Conservation (phyloP, 2,329 filamentous ascomycete genomes). For the Aspergillus aculeatinus region DNA sequence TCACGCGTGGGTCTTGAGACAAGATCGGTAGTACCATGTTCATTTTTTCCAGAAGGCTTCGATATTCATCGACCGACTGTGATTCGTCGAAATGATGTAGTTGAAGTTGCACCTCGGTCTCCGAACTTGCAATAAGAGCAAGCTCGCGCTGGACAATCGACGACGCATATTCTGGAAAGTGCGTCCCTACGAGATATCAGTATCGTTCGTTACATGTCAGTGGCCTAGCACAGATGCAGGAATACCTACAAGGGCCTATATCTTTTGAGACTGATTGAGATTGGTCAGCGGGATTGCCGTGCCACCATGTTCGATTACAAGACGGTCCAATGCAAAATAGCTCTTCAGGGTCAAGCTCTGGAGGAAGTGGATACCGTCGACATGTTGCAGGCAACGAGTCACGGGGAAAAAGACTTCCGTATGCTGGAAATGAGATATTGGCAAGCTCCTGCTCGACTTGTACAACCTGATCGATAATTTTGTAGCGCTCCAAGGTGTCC, state of each 20-base stretch:
- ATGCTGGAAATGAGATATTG: conserved; percentile 33
- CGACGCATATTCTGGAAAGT: conserved; percentile 17
- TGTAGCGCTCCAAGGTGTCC: conserved; percentile 20
- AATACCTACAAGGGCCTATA: conserved; percentile 18
- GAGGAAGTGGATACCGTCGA: conserved; percentile 10
- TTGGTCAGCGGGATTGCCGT: not conserved
- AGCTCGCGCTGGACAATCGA: no score
- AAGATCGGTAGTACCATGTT: conserved; percentile 15
- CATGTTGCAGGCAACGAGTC: conserved; percentile 12
- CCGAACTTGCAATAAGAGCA: no score
- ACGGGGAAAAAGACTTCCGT: conserved; percentile 32
- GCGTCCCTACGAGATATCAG: conserved; percentile 17
- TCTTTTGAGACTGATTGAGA: not conserved
- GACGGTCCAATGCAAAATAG: conserved; percentile 21
- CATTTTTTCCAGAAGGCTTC: conserved; percentile 17
- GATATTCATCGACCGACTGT: conserved; percentile 11
- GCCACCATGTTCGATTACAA: conserved; percentile 10
- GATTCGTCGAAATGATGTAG: no score
- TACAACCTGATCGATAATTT: conserved; percentile 26
- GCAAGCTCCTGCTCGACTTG: conserved; percentile 26
- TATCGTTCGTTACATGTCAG: not conserved
- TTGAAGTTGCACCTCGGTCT: no score
- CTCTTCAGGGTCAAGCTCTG: conserved; percentile 17
- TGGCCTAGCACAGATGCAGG: not conserved
- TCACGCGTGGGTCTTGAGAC: conserved; percentile 17